These are phyloP conservation scores for Fusarium sp. DNA, from an alignment of 2,329 filamentous ascomycete species.

Conservation along the genomic window DNA sequence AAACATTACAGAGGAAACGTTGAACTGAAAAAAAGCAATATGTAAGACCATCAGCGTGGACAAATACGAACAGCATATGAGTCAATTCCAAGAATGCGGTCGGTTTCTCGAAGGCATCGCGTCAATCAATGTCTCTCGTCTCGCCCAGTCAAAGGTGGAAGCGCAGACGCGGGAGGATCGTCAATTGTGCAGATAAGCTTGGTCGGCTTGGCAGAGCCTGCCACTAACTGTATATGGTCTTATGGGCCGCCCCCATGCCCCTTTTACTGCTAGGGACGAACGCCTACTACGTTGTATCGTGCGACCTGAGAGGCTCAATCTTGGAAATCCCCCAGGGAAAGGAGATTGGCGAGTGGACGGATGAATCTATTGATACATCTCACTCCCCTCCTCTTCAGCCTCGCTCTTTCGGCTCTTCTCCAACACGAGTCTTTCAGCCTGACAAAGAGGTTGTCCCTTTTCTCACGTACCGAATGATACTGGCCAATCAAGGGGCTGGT, in stretches of 20 bases:
- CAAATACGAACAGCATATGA: background rate
- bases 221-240: background rate
- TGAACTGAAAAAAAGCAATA: background rate
- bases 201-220: background rate
- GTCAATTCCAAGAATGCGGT: background rate
- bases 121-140: background rate
- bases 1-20: background rate
- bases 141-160: background rate
- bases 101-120: constrained; percentile 1
- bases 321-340: background rate
- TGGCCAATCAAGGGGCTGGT: background rate
- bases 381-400: background rate
- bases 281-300: constrained; percentile 3
- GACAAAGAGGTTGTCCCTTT: background rate
- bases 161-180: background rate
- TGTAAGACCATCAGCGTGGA: background rate
- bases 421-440: background rate
- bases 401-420: background rate
- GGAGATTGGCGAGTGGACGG: background rate
- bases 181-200: background rate
- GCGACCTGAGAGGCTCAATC: background rate
- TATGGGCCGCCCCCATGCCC: background rate
- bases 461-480: background rate
- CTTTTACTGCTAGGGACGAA: background rate
- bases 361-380: background rate